A percentile compares a stretch with the other conserved stretches of the same genome.
These are phyloP conservation scores for Pleomassaria siparia DNA, from an alignment of 2,329 filamentous ascomycete genomes.

Conservation along the genomic window DNA sequence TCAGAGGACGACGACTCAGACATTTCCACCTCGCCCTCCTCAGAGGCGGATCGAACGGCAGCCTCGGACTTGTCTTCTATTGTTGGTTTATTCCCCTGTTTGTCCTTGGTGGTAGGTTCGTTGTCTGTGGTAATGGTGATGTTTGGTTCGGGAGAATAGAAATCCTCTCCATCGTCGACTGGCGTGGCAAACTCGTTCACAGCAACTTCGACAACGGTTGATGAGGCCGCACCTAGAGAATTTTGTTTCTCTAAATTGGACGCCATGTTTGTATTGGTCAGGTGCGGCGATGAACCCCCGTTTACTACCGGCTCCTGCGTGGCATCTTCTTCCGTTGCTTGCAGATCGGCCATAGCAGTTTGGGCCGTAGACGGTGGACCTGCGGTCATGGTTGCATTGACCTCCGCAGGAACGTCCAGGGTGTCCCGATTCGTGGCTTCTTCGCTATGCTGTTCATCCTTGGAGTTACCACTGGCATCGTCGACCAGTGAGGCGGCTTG, in stretches of 20 bases:
- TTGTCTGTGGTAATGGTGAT: constrained; percentile 1
- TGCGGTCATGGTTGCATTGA: background rate
- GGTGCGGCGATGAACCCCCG: background rate
- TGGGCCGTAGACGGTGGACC: background rate
- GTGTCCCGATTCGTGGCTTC: background rate
- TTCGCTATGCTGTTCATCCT: background rate
- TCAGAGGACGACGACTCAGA: constrained; percentile 23
- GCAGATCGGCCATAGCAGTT: background rate
- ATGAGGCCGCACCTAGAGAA: background rate
- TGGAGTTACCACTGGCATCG: background rate
- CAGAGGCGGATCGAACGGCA: constrained; percentile 22
- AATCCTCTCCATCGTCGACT: constrained; percentile 37
- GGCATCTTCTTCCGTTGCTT: background rate
- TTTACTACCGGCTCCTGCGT: background rate
- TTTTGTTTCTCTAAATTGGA: background rate
- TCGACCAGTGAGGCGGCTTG: background rate
- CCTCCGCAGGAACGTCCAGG: background rate
- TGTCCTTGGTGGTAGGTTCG: background rate
- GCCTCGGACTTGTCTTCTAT: constrained; percentile 1
- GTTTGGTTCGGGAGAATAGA: constrained; percentile 35
- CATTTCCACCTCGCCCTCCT: constrained; percentile 40
- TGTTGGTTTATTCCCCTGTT: too few species aligned
- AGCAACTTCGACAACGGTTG: background rate
- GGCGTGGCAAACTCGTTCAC: constrained; percentile 20
- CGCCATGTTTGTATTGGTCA: background rate